Evolutionary conservation across 208 protist species (phyloP).

Genomic region (Leishmania aethiopica): DNA sequence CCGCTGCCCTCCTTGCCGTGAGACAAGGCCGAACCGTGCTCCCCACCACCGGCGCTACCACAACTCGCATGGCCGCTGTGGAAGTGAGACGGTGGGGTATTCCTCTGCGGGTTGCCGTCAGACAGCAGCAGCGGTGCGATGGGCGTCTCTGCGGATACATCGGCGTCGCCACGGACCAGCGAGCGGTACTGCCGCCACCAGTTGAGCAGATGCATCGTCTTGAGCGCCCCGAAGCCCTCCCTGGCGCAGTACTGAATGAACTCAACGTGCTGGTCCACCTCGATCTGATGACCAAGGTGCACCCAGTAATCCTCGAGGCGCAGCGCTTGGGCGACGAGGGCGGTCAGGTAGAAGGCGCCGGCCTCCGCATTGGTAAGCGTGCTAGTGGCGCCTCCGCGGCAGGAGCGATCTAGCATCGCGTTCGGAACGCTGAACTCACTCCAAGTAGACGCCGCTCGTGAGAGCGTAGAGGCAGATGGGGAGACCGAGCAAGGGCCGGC

Average conservation of each 20-base stretch:
- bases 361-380: constrained; percentile 20
- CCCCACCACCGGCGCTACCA: not conserved
- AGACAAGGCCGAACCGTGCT: not conserved
- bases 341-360: constrained; percentile 33
- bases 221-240: constrained; percentile 50
- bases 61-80: not conserved
- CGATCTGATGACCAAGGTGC: constrained; percentile 65
- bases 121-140: constrained; percentile 17
- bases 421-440: not conserved
- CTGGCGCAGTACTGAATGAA: constrained; percentile 69
- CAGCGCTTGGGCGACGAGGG: constrained; percentile 49
- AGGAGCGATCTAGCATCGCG: not conserved
- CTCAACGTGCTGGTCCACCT: constrained; percentile 68
- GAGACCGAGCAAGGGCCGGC: not conserved
- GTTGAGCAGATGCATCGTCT: constrained; percentile 68
- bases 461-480: not conserved
- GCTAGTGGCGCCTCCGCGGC: not conserved
- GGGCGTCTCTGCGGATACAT: not conserved
- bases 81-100: not conserved
- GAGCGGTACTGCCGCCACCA: constrained; percentile 37
- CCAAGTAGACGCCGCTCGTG: not conserved
- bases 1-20: constrained; percentile 5
- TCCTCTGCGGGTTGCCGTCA: constrained; percentile 28
- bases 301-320: constrained; percentile 64
- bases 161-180: constrained; percentile 29